A percentile compares a stretch with the other conserved stretches of the same genome.
phyloP scores from a whole-genome alignment of 345 rosid genomes.

The Melaleuca quinquenervia region DNA sequence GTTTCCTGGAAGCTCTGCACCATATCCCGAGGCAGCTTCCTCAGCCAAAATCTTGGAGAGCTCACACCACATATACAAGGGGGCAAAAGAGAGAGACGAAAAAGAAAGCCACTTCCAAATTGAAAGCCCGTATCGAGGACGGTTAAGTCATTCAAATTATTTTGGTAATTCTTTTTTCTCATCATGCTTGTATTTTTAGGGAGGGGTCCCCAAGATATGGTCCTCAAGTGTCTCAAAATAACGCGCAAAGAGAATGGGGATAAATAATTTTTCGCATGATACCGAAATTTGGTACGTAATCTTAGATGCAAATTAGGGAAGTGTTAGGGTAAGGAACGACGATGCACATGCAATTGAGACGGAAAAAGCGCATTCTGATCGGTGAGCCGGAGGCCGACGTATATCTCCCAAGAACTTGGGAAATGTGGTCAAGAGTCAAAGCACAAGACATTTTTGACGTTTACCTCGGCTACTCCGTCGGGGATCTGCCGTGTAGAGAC shows the following conservation, averaged over 20 bases:
- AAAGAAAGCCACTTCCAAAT: not conserved
- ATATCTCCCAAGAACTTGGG: not conserved
- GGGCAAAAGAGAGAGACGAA: not conserved
- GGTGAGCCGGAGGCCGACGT: not conserved
- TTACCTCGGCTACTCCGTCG: not conserved
- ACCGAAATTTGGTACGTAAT: not conserved
- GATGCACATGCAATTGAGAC: not conserved
- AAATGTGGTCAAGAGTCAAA: not conserved
- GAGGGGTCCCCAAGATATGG: not conserved
- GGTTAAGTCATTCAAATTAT: not conserved
- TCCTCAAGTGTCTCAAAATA: not conserved
- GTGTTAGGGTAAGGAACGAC: not conserved
- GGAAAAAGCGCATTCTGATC: not conserved
- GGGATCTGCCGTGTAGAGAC: not conserved
- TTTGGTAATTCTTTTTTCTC: not conserved
- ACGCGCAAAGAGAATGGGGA: not conserved
- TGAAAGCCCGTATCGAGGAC: not conserved
- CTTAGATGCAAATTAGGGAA: not conserved
- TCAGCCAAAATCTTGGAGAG: constrained; percentile 85
- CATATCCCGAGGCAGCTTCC: no score
- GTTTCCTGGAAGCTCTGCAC: constrained; percentile 78
- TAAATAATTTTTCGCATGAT: not conserved
- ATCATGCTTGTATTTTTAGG: not conserved
- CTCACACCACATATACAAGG: constrained; percentile 59
- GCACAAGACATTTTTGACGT: not conserved